Base-by-base conservation (phyloP, 306 rosid genomes). In the Aeschynomene evenia region DNA sequence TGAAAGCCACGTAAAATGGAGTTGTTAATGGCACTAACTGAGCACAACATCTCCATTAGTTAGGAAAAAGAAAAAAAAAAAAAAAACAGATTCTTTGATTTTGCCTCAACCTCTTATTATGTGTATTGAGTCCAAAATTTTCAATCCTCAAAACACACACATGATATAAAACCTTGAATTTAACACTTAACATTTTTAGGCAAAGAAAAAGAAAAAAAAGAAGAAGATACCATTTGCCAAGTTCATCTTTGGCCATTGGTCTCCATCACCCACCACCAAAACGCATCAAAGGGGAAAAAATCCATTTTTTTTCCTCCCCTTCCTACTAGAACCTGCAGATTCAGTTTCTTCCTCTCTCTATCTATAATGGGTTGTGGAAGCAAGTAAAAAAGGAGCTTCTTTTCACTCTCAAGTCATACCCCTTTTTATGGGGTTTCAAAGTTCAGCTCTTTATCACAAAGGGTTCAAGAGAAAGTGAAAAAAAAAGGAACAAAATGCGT, bases 401-500 rank as follows among this genome's bases (percentile, higher is more conserved):
- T 37, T 62, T 20, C 61, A n/a, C n/a, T n/a, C 63, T 52, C 23
- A 36, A 61, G 37, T 23, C 19, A 18, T 15, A 37, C 37, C 29
- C 43, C 49, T 7, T 57, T 66, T 53, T 18, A 68, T 52, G 76
- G 76, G 76, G 57, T 52, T 31, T 36, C 21, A 31, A 68, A 68
- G 79, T 36, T 79, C 14, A 18, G 34, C 31, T 71, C 48, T 58
- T 62, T 48, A 13, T 33, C 28, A 31, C 40, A 55, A 64, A 68
- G 46, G 55, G 21, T 46, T 71, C 23, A 24, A 77, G 14, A 43
- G 29, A 57, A 33, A 34, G 71, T 31, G 68, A 26, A 49, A 48
- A 20, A 28, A 15, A 29, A 15, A 40, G 19, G 36, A 54, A 77
- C 54, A 40, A 75, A 64, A 89, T 89, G 96, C 82, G 87, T 20